Evolutionary conservation across 805 yeast species (phyloP), one percentile per base, ranked within the genome.

Genomic region (Yarrowia divulgata): DNA sequence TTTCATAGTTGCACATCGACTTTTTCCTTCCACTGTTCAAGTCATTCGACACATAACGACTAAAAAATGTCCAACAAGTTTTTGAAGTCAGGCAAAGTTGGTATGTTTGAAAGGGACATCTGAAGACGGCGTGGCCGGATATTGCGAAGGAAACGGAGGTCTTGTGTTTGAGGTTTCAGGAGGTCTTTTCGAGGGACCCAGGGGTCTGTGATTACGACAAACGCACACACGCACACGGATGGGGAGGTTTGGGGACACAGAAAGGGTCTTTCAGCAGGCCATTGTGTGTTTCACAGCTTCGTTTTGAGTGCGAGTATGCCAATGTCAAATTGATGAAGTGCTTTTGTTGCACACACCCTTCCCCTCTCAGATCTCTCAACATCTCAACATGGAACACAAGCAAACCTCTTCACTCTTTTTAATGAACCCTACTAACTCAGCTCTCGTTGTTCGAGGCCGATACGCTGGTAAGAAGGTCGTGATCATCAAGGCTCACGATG

Each of bases 381-480:
- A 12, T 29, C 52, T 13, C 29, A 2, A 23, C 29, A 23, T 2
- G 4, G 29, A 23, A 23, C 29, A 7, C 29, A 13, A 19, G 13
- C 9, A 6, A 3, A 46, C 32, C 29, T 23, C 29, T 2, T 23
- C n/a, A 16, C 37, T 29, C 54, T 32, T 29, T 32, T 9, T 9
- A 49, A n/a, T 50, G 57, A 48, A 42, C 16, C 52, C 39, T 8
- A 69, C 52, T 75, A 52, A 52, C 60, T 52, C 63, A 90, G 97
- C 98, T 87, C 93, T 95, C 86, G 93, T 95, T 84, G 97, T 93
- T 85, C 94, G 98, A 85, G 99, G 99, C 82, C 95, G 99, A 88
- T 94, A 88, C 91, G 99, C 99, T 83, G 99, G 99, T 88, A 94
- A 93, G 91, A 95, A 95, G 90, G 99, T 95, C 77, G 99, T 95